Evolutionary conservation across 1,284 basidiomycete species (phyloP), one percentile per base, ranked within the genome.

Genomic region (Taiwanofungus camphoratus): DNA sequence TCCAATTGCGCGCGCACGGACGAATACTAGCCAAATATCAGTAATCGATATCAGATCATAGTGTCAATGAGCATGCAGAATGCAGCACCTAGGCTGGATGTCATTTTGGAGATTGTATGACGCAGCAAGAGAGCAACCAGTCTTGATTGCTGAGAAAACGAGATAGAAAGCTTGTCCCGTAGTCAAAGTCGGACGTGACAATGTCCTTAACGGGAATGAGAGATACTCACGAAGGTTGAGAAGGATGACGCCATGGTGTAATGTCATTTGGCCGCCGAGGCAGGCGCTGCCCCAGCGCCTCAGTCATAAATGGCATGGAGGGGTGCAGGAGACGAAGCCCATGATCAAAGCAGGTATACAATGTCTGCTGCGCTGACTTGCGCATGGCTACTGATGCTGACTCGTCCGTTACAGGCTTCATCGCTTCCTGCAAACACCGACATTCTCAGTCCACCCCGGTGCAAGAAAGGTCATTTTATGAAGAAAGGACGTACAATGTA

Each of bases 251-350:
- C n/a, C 88, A 88, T 22, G 82, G 77, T 7, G 82, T 85, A 8
- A 71, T 58, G 61, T 95, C 92, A 35, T 80, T 80, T 0, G 82
- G 77, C 44, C 92, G 71, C 12, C 90, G 71, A 0, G 92, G 92
- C 9, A 97, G 70, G 26, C 92, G 79, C 62, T 97, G 94, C 93
- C 93, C 97, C 20, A 97, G 69, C 63, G 97, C 94, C 65, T 97
- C 93, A 1, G 93, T 96, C 24, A 97, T 90, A 63, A 86, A 97
- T 3, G 94, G 93, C 93, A 97, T 97, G 69, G 95, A 92, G 1
- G 94, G 93, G 65, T 97, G 94, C 9, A 97, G 71, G 8, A 97
- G 70, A 35, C 82, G 77, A 38, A 97, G 70, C 6, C 92, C 94
- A 44, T 81, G 68, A 55, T 97, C 94, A 23, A 97, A 73, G 60